phyloP scores from a whole-genome alignment of 495 filamentous ascomycete genomes.

The Parachaetomium inaequale region DNA sequence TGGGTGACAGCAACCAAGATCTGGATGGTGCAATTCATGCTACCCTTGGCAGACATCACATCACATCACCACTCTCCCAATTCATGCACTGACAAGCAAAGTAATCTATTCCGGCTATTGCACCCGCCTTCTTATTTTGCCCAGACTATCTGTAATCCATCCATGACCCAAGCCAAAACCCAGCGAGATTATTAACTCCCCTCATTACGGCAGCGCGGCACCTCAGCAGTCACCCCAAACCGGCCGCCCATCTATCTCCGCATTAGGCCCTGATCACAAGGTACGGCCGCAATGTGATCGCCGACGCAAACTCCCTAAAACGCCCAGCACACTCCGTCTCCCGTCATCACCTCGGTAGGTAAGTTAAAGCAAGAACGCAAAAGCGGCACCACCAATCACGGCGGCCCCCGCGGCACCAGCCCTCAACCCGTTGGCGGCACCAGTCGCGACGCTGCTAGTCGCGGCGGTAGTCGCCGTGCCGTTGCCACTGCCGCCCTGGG shows the following conservation, averaged over 20 bases:
- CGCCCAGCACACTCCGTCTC: background rate
- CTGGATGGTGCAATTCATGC: background rate
- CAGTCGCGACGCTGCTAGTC: background rate
- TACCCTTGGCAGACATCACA: background rate
- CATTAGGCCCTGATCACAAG: background rate
- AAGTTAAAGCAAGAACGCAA: constrained; percentile 30
- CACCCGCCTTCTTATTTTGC: background rate
- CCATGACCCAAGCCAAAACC: too few species aligned
- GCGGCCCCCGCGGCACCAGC: constrained; percentile 17
- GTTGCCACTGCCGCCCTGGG: background rate
- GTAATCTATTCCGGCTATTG: constrained; percentile 2
- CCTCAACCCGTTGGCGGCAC: constrained; percentile 15
- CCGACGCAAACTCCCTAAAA: background rate
- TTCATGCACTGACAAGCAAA: background rate
- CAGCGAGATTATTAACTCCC: too few species aligned
- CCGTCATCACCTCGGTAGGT: background rate
- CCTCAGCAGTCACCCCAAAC: background rate
- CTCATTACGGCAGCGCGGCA: too few species aligned
- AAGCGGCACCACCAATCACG: constrained; percentile 25
- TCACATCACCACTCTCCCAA: background rate
- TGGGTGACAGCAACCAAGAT: too few species aligned
- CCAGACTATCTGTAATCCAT: background rate
- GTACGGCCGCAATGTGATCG: background rate
- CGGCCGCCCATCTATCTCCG: background rate
- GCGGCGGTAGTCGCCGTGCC: background rate